Conservation (phyloP, 106 monocot genomes). For the Apostasia ramifera region DNA sequence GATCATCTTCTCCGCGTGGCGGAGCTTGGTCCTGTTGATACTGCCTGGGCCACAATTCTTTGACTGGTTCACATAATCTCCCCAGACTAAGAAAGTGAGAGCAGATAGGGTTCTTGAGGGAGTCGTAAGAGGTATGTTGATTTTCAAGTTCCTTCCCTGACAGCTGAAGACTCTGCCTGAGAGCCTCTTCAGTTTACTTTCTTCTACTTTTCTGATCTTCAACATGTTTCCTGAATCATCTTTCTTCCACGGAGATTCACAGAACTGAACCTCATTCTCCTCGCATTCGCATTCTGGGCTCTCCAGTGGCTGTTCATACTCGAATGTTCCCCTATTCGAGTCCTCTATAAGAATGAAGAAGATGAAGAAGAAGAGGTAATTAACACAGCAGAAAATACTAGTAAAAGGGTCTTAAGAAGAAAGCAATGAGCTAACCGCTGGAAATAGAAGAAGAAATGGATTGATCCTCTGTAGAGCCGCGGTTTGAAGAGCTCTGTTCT, state of each 20-base stretch:
- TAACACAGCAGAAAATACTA: no score
- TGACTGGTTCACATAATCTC: constrained; percentile 47
- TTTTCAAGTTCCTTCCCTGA: constrained; percentile 76
- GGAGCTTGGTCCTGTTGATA: constrained; percentile 79
- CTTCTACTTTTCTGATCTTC: constrained; percentile 14
- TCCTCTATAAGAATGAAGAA: constrained; percentile 27
- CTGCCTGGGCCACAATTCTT: constrained; percentile 41
- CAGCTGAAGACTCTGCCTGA: constrained; percentile 50
- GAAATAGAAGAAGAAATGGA: constrained; percentile 55
- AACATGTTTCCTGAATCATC: constrained; percentile 20
- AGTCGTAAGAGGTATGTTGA: constrained; percentile 86
- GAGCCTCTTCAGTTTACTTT: constrained; percentile 51
- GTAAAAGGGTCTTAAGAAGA: neutral
- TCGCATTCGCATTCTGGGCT: constrained; percentile 28
- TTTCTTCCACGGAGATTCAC: constrained; percentile 9
- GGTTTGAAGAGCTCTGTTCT: constrained; percentile 9
- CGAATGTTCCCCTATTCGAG: constrained; percentile 34
- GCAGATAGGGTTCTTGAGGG: constrained; percentile 84
- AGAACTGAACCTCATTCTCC: constrained; percentile 22
- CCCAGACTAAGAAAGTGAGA: constrained; percentile 53
- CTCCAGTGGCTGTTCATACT: constrained; percentile 33
- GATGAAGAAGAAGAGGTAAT: neutral
- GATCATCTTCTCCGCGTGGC: constrained; percentile 93
- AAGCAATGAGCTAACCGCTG: constrained; percentile 26
- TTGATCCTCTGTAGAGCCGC: constrained; percentile 46